Percentiles rank a stretch among this genome's conserved stretches.
Evolutionary conservation across 202 grass and related monocot genomes (phyloP).

Genomic region (Brachypodium distachyon): DNA sequence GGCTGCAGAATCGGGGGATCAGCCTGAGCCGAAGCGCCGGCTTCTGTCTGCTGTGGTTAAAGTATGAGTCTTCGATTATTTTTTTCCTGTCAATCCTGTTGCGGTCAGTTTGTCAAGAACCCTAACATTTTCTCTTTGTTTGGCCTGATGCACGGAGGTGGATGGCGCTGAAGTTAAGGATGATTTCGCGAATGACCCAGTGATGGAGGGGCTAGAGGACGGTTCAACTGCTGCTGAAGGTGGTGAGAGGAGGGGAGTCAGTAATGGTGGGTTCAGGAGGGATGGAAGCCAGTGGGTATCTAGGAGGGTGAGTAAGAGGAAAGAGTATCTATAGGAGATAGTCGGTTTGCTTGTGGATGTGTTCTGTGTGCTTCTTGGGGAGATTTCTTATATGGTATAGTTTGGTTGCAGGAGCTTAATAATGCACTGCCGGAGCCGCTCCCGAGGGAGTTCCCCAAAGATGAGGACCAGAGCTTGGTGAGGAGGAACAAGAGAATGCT

Average conservation of each 20-base stretch:
- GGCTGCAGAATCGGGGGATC: constrained; percentile 45
- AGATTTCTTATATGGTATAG: constrained; percentile 4
- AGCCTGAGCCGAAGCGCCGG: constrained; percentile 61
- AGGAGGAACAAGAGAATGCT: constrained; percentile 95
- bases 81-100: neutral
- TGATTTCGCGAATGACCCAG: neutral
- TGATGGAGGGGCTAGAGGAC: neutral
- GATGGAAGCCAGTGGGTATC: constrained; percentile 23
- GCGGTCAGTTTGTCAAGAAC: neutral
- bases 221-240: neutral
- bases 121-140: neutral
- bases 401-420: constrained; percentile 69
- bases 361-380: neutral
- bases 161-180: constrained; percentile 33
- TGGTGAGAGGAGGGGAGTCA: constrained; percentile 28
- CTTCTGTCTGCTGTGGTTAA: constrained; percentile 80
- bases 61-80: constrained; percentile 19
- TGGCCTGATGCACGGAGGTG: constrained; percentile 19
- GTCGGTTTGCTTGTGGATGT: neutral
- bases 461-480: constrained; percentile 64
- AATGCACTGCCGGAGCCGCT: constrained; percentile 67
- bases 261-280: constrained; percentile 42
- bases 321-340: neutral
- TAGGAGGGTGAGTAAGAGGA: constrained; percentile 37
- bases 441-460: constrained; percentile 72